Conservation (phyloP, 108 stramenopile genomes). For the Heterococcus sp. region DNA sequence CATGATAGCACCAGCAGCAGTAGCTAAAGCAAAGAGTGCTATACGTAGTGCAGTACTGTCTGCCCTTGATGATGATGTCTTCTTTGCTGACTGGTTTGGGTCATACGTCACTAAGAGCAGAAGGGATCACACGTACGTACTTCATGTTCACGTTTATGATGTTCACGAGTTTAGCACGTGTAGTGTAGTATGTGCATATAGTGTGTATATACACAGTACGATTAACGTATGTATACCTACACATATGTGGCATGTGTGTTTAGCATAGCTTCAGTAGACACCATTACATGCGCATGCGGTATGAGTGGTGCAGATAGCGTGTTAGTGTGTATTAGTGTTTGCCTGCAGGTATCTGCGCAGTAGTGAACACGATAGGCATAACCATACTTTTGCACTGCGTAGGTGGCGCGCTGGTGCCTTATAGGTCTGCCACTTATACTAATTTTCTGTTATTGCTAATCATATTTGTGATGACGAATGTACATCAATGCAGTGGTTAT, state of each 20-base stretch:
- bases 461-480: background rate
- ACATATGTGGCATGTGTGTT: no score
- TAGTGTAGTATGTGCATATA: no score
- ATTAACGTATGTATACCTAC: no score
- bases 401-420: background rate
- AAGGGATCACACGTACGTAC: background rate
- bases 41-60: constrained; percentile 9
- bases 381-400: background rate
- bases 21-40: constrained; percentile 1
- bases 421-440: background rate
- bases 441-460: background rate
- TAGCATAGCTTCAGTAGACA: no score
- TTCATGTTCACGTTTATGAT: no score
- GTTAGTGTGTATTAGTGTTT: background rate
- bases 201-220: no score
- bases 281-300: no score
- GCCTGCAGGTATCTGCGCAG: background rate
- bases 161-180: no score
- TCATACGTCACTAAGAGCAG: constrained; percentile 24
- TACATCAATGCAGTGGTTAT: constrained; percentile 8
- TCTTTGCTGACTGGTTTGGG: constrained; percentile 35
- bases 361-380: background rate
- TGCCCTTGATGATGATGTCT: constrained; percentile 15
- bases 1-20: constrained; percentile 11
- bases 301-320: no score